phyloP scores from a whole-genome alignment of 345 rosid genomes.

The Litchi chinensis region DNA sequence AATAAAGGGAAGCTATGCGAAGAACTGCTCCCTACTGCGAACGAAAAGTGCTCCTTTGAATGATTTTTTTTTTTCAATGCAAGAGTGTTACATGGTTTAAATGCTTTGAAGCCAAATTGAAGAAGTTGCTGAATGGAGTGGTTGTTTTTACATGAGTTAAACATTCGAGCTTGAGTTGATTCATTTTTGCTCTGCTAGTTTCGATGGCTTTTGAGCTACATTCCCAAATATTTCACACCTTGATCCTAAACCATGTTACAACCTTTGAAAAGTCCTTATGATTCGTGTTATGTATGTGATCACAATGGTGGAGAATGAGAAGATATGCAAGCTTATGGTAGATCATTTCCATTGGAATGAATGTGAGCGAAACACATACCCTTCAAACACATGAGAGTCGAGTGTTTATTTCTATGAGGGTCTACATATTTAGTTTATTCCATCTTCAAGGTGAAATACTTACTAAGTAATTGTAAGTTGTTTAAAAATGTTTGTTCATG shows the following conservation, averaged over 20 bases:
- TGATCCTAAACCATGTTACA: constrained; percentile 12
- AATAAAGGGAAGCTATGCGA: no score
- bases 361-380: constrained; percentile 14
- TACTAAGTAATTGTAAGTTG: not conserved
- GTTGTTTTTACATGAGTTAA: no score
- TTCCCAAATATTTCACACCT: not conserved
- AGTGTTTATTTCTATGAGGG: constrained; percentile 6
- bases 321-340: constrained; percentile 19
- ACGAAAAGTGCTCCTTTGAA: not conserved
- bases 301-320: constrained; percentile 6
- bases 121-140: not conserved
- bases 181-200: no score
- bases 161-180: no score
- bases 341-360: constrained; percentile 15
- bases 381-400: constrained; percentile 14
- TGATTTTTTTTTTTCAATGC: not conserved
- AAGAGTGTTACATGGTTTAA: not conserved
- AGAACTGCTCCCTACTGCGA: no score
- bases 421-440: constrained; percentile 18
- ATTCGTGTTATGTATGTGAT: constrained; percentile 18
- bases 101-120: not conserved
- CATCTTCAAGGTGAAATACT: constrained; percentile 7
- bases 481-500: not conserved
- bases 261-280: constrained; percentile 15
- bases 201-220: no score